phyloP scores from a whole-genome alignment of 2,329 filamentous ascomycete species.

The Dactylellina cionopaga region DNA sequence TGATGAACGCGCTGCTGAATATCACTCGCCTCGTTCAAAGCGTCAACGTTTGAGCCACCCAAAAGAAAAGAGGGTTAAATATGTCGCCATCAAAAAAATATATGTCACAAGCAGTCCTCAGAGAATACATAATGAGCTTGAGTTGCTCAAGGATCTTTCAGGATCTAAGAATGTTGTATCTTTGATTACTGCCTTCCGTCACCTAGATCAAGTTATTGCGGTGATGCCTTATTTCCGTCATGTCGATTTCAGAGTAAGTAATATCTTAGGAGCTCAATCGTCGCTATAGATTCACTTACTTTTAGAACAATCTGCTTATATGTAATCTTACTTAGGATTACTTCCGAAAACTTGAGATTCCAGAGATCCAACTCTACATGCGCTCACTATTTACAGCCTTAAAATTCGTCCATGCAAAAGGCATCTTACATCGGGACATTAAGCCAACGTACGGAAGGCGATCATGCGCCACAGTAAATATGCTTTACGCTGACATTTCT shows the following conservation, averaged over 20 bases:
- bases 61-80: conserved; percentile 70
- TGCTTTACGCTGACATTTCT: not conserved
- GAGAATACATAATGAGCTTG: conserved; percentile 94
- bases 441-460: conserved; percentile 81
- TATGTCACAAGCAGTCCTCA: conserved; percentile 96
- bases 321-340: conserved; percentile 68
- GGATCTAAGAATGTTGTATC: conserved; percentile 88
- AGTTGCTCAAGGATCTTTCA: conserved; percentile 86
- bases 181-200: conserved; percentile 94
- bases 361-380: conserved; percentile 90
- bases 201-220: conserved; percentile 92
- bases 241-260: conserved; percentile 78
- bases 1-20: conserved; percentile 62
- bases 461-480: not conserved
- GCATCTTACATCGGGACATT: conserved; percentile 92
- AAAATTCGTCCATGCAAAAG: conserved; percentile 79
- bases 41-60: conserved; percentile 58
- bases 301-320: not conserved
- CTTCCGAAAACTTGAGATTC: conserved; percentile 86
- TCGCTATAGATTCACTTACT: too few species aligned
- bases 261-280: too few species aligned
- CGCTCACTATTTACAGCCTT: conserved; percentile 87
- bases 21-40: conserved; percentile 65
- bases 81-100: conserved; percentile 98
- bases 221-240: conserved; percentile 96